Conservation (phyloP, 805 yeast genomes). For the Scheffersomyces stipitis region DNA sequence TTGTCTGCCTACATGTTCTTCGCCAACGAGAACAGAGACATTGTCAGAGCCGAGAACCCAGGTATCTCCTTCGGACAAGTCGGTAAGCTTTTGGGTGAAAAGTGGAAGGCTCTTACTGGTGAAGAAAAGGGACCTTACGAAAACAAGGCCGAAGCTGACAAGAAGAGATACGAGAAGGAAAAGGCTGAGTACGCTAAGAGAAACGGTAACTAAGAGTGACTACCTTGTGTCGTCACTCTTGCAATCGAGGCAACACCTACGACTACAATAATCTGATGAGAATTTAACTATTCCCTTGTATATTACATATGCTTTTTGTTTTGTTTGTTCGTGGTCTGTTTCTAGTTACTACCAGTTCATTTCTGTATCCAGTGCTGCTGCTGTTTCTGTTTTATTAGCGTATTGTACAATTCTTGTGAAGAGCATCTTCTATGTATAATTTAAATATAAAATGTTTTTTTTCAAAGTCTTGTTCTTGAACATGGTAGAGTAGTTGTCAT, state of each 20-base stretch:
- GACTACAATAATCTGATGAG: too few species aligned
- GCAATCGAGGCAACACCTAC: too few species aligned
- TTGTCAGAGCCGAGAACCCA: conserved; percentile 93
- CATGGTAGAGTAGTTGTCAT: too few species aligned
- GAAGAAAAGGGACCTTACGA: conserved; percentile 90
- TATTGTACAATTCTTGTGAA: not conserved
- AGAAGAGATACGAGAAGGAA: conserved; percentile 95
- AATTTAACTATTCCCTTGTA: too few species aligned
- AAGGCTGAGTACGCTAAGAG: conserved; percentile 77
- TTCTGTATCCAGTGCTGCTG: too few species aligned
- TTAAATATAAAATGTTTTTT: not conserved
- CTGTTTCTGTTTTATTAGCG: not conserved
- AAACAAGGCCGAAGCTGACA: conserved; percentile 90
- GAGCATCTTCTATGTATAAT: not conserved
- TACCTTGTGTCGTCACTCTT: not conserved
- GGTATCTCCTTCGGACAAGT: conserved; percentile 95
- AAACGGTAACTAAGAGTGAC: conserved; percentile 10
- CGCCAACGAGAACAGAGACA: conserved; percentile 96
- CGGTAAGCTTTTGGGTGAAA: conserved; percentile 92
- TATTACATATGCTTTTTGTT: not conserved
- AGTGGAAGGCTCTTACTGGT: conserved; percentile 86
- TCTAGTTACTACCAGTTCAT: too few species aligned
- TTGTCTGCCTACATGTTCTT: conserved; percentile 98
- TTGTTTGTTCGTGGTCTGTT: too few species aligned
- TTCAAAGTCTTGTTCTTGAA: too few species aligned